These are phyloP conservation scores for Trametes sanguinea DNA, from an alignment of 768 basidiomycete genomes.

Conservation along the genomic window DNA sequence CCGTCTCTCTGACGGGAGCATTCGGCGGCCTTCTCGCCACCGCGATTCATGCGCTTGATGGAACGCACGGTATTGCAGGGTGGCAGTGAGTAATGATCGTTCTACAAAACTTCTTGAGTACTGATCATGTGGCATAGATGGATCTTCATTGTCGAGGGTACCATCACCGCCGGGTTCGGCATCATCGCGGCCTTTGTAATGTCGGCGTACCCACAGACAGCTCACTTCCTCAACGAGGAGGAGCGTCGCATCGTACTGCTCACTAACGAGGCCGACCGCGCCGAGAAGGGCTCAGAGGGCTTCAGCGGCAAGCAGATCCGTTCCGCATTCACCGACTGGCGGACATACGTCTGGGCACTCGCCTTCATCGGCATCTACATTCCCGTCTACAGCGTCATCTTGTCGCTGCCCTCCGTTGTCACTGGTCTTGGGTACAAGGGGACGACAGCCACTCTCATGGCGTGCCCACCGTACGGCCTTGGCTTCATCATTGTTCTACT, in stretches of 20 bases:
- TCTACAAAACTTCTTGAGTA: too few relatives aligned
- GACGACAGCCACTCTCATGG: conserved; percentile 61
- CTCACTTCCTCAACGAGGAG: conserved; percentile 43
- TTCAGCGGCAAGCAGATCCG: conserved; percentile 42
- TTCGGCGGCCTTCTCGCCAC: conserved; percentile 35
- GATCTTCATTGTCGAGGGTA: conserved; percentile 50
- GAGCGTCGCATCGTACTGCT: conserved; percentile 45
- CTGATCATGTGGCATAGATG: conserved; percentile 25
- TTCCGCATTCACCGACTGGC: conserved; percentile 41
- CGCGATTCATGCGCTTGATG: conserved; percentile 43
- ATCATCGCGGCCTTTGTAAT: conserved; percentile 39
- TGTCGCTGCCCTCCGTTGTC: conserved; percentile 76
- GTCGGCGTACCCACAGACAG: conserved; percentile 51
- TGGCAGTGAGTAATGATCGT: conserved; percentile 32
- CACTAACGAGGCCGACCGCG: conserved; percentile 41
- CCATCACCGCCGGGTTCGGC: conserved; percentile 44
- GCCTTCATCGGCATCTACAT: conserved; percentile 49
- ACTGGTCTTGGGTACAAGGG: conserved; percentile 58
- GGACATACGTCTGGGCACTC: conserved; percentile 41
- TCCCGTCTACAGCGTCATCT: conserved; percentile 44
- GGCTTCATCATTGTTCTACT: conserved; percentile 34
- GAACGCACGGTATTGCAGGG: conserved; percentile 39
- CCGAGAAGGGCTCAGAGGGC: conserved; percentile 31
- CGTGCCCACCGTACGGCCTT: conserved; percentile 48
- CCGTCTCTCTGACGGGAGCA: conserved; percentile 28